phyloP scores from a whole-genome alignment of 345 rosid genomes.

The Lepidium africanum region DNA sequence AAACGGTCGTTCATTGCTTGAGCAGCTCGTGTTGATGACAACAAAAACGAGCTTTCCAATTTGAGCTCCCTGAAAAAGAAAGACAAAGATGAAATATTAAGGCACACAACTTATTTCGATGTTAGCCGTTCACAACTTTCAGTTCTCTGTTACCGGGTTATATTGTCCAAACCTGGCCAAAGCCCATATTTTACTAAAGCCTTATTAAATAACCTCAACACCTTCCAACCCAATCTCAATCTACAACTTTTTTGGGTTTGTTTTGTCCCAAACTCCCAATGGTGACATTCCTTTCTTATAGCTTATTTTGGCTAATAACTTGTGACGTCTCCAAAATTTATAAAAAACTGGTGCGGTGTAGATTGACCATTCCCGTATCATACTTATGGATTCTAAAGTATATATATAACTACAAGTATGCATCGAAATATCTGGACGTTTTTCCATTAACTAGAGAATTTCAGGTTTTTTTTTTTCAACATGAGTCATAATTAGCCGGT shows the following conservation, averaged over 20 bases:
- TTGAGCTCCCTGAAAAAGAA: no score
- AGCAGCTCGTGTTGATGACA: no score
- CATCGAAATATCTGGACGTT: no score
- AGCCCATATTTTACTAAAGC: not conserved
- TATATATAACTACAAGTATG: not conserved
- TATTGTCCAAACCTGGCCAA: not conserved
- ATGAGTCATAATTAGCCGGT: no score
- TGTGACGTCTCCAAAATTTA: not conserved
- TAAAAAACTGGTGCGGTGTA: not conserved
- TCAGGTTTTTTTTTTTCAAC: no score
- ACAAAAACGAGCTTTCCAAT: no score
- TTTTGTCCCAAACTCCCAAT: no score
- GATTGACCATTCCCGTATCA: not conserved
- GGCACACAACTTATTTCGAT: not conserved
- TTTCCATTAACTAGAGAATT: no score
- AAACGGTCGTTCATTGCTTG: no score
- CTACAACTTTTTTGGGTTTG: not conserved
- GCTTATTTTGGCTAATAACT: not conserved
- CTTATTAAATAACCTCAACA: not conserved
- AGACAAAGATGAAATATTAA: no score
- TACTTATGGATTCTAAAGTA: not conserved
- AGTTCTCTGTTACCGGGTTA: not conserved
- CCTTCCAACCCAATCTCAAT: not conserved
- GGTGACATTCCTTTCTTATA: not conserved
- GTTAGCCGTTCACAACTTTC: not conserved